Evolutionary conservation across 179 eudicot species (phyloP).

Genomic region (Vitellaria paradoxa): DNA sequence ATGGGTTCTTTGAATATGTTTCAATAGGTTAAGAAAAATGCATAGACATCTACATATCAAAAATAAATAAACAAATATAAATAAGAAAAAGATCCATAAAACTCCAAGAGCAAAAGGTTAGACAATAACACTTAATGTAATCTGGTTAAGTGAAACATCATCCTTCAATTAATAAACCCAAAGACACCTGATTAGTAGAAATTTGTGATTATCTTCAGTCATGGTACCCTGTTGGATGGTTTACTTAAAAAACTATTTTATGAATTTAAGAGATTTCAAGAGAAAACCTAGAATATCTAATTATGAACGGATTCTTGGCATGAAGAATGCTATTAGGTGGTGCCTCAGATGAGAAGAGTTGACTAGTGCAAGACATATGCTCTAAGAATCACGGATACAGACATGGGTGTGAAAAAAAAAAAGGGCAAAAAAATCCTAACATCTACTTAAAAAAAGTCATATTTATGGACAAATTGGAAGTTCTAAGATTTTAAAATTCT

Average conservation of each 20-base stretch:
- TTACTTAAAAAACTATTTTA: neutral
- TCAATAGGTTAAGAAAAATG: slow-evolving; percentile 49
- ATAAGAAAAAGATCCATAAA: neutral
- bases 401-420: too few species aligned
- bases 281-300: neutral
- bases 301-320: neutral
- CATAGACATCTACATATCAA: neutral
- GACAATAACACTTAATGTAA: neutral
- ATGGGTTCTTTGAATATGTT: slow-evolving; percentile 94
- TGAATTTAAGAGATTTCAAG: neutral
- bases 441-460: too few species aligned
- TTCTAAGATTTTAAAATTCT: too few species aligned
- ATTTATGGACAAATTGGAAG: too few species aligned
- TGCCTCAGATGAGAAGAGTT: neutral
- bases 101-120: neutral
- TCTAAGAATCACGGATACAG: too few species aligned
- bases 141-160: neutral
- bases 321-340: neutral
- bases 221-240: neutral
- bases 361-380: neutral
- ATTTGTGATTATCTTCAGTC: neutral
- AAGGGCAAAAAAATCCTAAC: too few species aligned
- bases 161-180: neutral
- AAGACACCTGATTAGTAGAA: neutral
- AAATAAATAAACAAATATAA: neutral